Evolutionary conservation across 768 basidiomycete genomes (phyloP).

Genomic region (Suillus americanus): DNA sequence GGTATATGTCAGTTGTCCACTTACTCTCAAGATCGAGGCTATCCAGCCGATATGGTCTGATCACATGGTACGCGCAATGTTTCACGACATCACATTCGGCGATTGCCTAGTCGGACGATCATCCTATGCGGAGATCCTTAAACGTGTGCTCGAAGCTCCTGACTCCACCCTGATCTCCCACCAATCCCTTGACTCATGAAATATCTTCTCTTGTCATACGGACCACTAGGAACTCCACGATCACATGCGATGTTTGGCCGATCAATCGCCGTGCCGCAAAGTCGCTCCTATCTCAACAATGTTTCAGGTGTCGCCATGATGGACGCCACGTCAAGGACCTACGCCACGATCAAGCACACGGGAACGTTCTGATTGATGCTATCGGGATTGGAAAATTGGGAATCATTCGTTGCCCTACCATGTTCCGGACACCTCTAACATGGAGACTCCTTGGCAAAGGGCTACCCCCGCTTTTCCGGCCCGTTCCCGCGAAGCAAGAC

Average conservation of each 20-base stretch:
- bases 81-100: background rate
- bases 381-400: background rate
- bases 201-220: background rate
- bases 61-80: background rate
- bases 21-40: background rate
- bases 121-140: background rate
- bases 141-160: background rate
- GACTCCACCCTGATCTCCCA: background rate
- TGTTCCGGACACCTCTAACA: background rate
- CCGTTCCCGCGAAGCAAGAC: background rate
- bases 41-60: background rate
- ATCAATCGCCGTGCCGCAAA: background rate
- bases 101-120: background rate
- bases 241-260: background rate
- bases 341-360: conserved; percentile 3
- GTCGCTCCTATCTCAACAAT: background rate
- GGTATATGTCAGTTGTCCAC: background rate
- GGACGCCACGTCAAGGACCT: conserved; percentile 1
- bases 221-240: background rate
- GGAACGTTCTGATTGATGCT: conserved; percentile 4
- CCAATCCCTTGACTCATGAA: background rate
- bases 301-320: background rate
- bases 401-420: background rate
- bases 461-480: background rate
- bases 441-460: background rate